phyloP scores from a whole-genome alignment of 305 asterid species.

The Fraxinus albicans region DNA sequence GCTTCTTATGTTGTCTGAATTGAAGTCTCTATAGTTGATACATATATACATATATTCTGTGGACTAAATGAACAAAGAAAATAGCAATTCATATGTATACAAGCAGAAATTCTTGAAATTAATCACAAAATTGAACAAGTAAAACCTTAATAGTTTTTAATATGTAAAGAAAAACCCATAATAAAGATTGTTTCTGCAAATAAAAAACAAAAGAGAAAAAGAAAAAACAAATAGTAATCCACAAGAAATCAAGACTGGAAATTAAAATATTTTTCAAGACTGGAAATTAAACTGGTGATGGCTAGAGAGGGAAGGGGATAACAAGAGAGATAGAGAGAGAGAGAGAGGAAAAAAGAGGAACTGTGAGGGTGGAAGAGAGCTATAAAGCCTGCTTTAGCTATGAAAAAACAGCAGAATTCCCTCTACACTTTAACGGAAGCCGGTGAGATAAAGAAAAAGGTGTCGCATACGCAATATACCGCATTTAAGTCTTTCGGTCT shows the following conservation, averaged over 20 bases:
- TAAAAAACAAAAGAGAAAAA: background rate
- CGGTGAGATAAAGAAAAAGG: constrained; percentile 74
- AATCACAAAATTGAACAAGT: background rate
- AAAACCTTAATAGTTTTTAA: background rate
- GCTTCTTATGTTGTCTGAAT: constrained; percentile 6
- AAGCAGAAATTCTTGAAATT: constrained; percentile 12
- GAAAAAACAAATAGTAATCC: background rate
- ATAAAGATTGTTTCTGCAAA: background rate
- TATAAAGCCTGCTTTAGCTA: constrained; percentile 60
- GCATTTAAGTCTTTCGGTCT: constrained; percentile 64
- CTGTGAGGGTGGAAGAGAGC: constrained; percentile 34
- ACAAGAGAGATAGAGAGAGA: background rate
- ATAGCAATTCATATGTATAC: background rate
- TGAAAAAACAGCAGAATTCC: constrained; percentile 47
- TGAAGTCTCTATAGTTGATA: background rate
- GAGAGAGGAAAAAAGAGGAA: constrained; percentile 8
- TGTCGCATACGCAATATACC: constrained; percentile 27
- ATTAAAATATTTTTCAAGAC: constrained; percentile 6
- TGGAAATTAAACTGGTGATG: background rate
- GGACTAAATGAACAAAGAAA: constrained; percentile 1
- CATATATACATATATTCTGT: background rate
- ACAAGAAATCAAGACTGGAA: background rate
- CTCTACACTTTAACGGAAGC: constrained; percentile 75
- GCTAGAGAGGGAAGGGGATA: constrained; percentile 20
- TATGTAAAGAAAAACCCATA: background rate